Conservation (phyloP, 192 early-diverging fungal species). For the Kappamyces sp. region DNA sequence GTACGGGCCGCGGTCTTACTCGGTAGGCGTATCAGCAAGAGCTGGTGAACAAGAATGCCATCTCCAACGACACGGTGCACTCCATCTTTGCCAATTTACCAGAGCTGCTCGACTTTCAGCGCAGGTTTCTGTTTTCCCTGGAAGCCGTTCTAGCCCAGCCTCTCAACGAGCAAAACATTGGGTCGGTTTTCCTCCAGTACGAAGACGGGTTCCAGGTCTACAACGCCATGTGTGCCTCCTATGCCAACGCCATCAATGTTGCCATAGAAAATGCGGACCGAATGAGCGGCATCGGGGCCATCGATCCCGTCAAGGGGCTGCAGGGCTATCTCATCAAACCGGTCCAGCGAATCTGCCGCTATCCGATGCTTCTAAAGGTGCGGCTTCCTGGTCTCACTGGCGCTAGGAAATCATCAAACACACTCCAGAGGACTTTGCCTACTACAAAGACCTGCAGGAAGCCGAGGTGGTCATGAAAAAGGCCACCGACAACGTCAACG, state of each 20-base stretch:
- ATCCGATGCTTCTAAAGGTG: constrained; percentile 81
- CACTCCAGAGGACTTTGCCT: constrained; percentile 27
- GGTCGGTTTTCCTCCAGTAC: constrained; percentile 76
- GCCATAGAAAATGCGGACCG: constrained; percentile 28
- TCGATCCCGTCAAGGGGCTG: constrained; percentile 83
- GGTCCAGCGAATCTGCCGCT: constrained; percentile 96
- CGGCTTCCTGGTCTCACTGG: constrained; percentile 16
- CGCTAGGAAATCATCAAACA: constrained; percentile 41
- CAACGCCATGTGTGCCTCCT: constrained; percentile 91
- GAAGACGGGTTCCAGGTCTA: constrained; percentile 60
- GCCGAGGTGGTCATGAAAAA: constrained; percentile 78
- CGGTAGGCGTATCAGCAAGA: constrained; percentile 33
- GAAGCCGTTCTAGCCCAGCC: constrained; percentile 67
- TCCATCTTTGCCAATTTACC: constrained; percentile 90
- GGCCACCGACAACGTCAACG: constrained; percentile 86
- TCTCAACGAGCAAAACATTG: constrained; percentile 80
- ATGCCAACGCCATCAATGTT: constrained; percentile 41
- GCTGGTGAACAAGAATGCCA: constrained; percentile 49
- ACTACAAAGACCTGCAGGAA: constrained; percentile 43
- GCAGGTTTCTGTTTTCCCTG: constrained; percentile 84
- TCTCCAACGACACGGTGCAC: constrained; percentile 71
- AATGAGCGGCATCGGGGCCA: constrained; percentile 52
- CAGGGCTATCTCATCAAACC: constrained; percentile 94
- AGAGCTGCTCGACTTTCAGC: constrained; percentile 92
- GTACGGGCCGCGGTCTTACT: constrained; percentile 27